Conservation (phyloP, 768 basidiomycete genomes). For the Sarcodon sp. region DNA sequence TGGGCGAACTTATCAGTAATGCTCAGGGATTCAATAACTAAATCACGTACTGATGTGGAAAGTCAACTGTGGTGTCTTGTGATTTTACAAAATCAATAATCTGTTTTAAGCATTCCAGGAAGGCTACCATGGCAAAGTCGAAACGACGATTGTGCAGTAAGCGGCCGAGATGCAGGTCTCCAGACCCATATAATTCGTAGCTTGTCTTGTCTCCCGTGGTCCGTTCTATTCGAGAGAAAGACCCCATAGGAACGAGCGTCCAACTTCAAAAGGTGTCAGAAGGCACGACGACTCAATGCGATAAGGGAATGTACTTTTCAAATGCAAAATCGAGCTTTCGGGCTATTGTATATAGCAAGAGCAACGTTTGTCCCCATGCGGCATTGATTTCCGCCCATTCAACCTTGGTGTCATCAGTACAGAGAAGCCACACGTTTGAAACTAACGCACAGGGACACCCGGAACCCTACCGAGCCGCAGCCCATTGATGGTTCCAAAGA, state of each 20-base stretch:
- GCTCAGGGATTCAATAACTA: neutral
- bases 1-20: constrained; percentile 16
- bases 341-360: constrained; percentile 83
- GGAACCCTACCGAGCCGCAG: constrained; percentile 83
- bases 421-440: neutral
- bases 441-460: constrained; percentile 53
- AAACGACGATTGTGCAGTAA: constrained; percentile 91
- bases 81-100: constrained; percentile 76
- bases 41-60: constrained; percentile 73
- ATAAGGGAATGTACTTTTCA: constrained; percentile 44
- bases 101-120: constrained; percentile 90
- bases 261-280: constrained; percentile 39
- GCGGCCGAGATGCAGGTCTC: constrained; percentile 81
- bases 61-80: constrained; percentile 59
- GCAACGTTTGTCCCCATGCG: constrained; percentile 93
- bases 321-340: constrained; percentile 86
- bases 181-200: constrained; percentile 92
- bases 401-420: constrained; percentile 35
- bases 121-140: constrained; percentile 92
- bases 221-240: constrained; percentile 86
- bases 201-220: constrained; percentile 68
- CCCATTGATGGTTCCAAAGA: constrained; percentile 97
- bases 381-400: constrained; percentile 99
- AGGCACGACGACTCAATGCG: constrained; percentile 2
- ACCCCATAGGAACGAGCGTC: constrained; percentile 86